Evolutionary conservation across 306 rosid species (phyloP).

Genomic region (Trifolium dubium): DNA sequence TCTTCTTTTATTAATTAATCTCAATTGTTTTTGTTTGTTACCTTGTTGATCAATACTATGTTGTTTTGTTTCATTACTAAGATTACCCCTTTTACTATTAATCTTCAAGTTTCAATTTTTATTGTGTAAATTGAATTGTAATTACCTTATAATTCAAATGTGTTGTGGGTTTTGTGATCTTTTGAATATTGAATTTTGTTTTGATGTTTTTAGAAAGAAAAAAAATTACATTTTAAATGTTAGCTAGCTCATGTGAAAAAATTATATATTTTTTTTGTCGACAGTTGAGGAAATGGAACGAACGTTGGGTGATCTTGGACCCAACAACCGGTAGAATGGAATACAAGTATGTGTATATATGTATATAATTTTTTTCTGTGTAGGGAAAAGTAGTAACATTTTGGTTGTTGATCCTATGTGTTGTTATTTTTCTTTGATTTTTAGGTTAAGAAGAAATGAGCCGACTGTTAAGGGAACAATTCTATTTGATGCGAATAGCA

Average conservation of each 20-base stretch:
- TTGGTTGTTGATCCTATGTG: constrained; percentile 9
- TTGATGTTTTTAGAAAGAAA: background rate
- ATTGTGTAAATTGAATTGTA: background rate
- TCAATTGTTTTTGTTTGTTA: background rate
- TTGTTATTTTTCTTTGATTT: constrained; percentile 32
- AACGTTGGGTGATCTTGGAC: constrained; percentile 94
- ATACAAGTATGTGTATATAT: constrained; percentile 71
- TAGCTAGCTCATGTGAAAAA: constrained; percentile 19
- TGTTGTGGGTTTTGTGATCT: constrained; percentile 18
- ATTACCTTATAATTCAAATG: constrained; percentile 23
- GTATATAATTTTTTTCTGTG: constrained; percentile 25
- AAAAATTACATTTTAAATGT: constrained; percentile 15
- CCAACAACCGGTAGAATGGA: constrained; percentile 97
- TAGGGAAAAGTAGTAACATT: background rate
- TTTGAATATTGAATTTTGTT: constrained; percentile 8
- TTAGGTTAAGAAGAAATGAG: constrained; percentile 90
- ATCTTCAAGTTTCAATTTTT: constrained; percentile 30
- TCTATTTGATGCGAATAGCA: constrained; percentile 88
- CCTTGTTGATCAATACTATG: constrained; percentile 24
- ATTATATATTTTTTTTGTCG: constrained; percentile 6
- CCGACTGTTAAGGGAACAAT: constrained; percentile 82
- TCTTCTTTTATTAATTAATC: background rate
- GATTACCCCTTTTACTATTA: constrained; percentile 2
- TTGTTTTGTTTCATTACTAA: constrained; percentile 2
- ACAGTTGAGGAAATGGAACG: constrained; percentile 95